Base-by-base conservation (phyloP, 768 basidiomycete species). In the Lyophyllum shimeji region DNA sequence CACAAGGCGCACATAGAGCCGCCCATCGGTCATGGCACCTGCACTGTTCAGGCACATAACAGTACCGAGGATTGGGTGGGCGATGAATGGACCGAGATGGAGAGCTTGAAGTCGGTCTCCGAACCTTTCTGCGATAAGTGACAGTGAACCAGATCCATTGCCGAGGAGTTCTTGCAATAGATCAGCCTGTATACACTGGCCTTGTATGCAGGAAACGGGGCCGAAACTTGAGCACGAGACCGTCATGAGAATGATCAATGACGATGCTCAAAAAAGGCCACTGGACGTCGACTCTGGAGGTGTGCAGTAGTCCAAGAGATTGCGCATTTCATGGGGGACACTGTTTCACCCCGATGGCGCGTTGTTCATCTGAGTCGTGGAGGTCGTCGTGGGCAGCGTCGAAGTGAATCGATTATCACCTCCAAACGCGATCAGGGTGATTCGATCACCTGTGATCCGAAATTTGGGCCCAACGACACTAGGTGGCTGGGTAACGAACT, bases 371-470 rank as follows among this genome's bases (percentile, higher is more conserved):
- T 5, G 15, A 17, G 12, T 18, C 9, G 39, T 40, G 7, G n/a
- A 15, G 39, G n/a, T 4, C 17, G 39, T 40, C n/a, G 39, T n/a
- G 3, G 39, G 18, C 39, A 40, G 39, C 17, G 39, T 2, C 9
- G 39, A 40, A 9, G 34, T 29, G 9, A 42, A n/a, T n/a, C n/a
- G n/a, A n/a, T 20, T 3, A 20, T 20, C 6, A 43, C 2, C 40
- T 2, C 40, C 20, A 57, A 37, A 43, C 46, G 33, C 29, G 37
- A 53, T 51, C 45, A 55, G 18, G 5, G 11, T 12, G 11, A 1
- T 33, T 11, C 48, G 48, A 13, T 50, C 58, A 59, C 58, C 53
- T 59, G 24, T 55, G 58, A 58, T 59, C 53, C 49, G 53, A 55
- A 54, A 33, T 54, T 55, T 59, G 44, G 45, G 37, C 17, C 37